Evolutionary conservation across 1,284 basidiomycete species (phyloP), one percentile per base, ranked within the genome.

Genomic region (Cerrena zonata): DNA sequence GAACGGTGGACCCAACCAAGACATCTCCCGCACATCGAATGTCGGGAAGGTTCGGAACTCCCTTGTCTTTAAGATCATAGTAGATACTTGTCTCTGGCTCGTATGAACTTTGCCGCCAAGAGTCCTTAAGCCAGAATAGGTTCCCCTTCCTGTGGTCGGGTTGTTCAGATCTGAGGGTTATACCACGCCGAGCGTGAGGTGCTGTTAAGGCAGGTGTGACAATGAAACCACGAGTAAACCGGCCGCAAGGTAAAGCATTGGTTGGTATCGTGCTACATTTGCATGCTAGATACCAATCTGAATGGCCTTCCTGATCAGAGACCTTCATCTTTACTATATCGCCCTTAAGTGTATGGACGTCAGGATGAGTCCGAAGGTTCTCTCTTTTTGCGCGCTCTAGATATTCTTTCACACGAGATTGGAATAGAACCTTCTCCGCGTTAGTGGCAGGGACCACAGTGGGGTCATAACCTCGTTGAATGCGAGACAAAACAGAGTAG

Each of bases 231-330:
- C 21, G 22, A 22, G 48, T 39, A 5, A 25, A 39, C 15, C 37
- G 11, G n/a, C 25, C 3, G 34, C 15, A 37, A 7, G 22, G 11
- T 24, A 15, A 50, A 38, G 30, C 7, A 15, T 7, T 34, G 30
- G 18, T 18, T 39, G 30, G 39, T 34, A 23, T 67, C 34, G 64
- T 22, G 18, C 19, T n/a, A 23, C 19, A 22, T 15, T 23, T 10
- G 23, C 41, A 24, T 13, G 24, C 15, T n/a, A 42, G 19, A 23
- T 42, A 42, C 5, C 24, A 23, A n/a, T n/a, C 13, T 23, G 18
- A 22, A 13, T 19, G 13, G 22, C 19, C 23, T 3, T 22, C 21
- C 5, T 24, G 19, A 23, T 42, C 22, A 23, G 13, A 13, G 13
- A 42, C 41, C 23, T 19, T 3, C 5, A 42, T 24, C n/a, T n/a